These are phyloP conservation scores for Bondarzewia mesenterica DNA, from an alignment of 1,284 basidiomycete species.

Conservation along the genomic window DNA sequence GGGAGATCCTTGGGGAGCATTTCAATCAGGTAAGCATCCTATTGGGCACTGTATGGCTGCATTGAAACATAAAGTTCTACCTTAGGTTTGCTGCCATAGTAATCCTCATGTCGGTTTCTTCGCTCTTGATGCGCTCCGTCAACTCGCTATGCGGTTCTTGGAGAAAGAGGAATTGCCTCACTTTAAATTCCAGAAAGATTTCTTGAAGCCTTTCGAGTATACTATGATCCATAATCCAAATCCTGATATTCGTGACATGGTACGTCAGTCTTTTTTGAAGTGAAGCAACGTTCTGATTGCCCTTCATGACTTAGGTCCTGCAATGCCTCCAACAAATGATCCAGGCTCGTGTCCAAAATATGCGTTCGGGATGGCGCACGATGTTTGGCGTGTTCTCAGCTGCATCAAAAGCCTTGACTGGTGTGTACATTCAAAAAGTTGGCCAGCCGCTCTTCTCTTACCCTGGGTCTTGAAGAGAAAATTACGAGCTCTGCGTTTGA, in stretches of 20 bases:
- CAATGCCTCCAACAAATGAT: slow-evolving; percentile 99
- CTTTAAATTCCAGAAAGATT: slow-evolving; percentile 99
- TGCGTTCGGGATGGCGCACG: slow-evolving; percentile 98
- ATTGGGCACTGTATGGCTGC: no score
- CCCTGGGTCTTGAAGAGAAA: slow-evolving; percentile 49
- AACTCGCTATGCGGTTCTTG: slow-evolving; percentile 96
- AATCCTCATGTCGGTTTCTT: slow-evolving; percentile 97
- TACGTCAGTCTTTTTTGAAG: slow-evolving; percentile 26
- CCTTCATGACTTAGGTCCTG: slow-evolving; percentile 52
- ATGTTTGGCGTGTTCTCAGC: slow-evolving; percentile 99
- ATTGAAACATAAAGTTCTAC: no score
- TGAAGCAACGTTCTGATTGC: not conserved
- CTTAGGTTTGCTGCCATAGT: slow-evolving; percentile 94
- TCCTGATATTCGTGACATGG: slow-evolving; percentile 95
- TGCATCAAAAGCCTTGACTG: slow-evolving; percentile 89
- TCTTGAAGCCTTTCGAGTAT: slow-evolving; percentile 96
- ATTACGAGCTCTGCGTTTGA: slow-evolving; percentile 95
- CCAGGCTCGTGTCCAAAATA: slow-evolving; percentile 88
- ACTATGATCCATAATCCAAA: slow-evolving; percentile 97
- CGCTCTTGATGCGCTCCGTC: slow-evolving; percentile 94
- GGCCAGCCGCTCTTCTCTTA: not conserved
- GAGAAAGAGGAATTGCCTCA: slow-evolving; percentile 98
- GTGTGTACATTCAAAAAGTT: slow-evolving; percentile 32
- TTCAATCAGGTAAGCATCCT: slow-evolving; percentile 93
- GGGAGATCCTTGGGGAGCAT: slow-evolving; percentile 97